A percentile compares a stretch with the other conserved stretches of the same genome.
These are phyloP conservation scores for Gracilaria domingensis DNA, from an alignment of 23 red algal genomes.

Conservation along the genomic window DNA sequence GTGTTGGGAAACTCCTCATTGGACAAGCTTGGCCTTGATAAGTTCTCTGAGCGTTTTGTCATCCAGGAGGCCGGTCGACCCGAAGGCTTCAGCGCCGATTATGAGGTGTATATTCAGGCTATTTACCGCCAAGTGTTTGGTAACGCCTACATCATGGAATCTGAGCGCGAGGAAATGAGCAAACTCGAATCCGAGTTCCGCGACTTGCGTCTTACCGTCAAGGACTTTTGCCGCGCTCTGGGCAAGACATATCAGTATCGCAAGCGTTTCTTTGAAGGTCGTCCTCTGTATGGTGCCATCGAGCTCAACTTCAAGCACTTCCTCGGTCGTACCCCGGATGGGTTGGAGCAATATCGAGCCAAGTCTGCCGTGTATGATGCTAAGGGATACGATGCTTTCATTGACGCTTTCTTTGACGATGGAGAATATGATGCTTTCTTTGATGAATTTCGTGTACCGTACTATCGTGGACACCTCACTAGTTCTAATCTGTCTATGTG, in stretches of 20 bases:
- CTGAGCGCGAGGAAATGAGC: conserved; percentile 82
- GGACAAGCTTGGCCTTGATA: conserved; percentile 82
- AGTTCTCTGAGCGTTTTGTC: conserved; percentile 75
- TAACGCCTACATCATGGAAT: conserved; percentile 96
- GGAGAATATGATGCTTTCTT: conserved; percentile 86
- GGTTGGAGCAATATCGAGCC: conserved; percentile 78
- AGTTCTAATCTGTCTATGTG: conserved; percentile 84
- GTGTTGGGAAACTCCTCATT: conserved; percentile 72
- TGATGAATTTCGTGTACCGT: conserved; percentile 84
- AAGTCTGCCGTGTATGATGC: conserved; percentile 90
- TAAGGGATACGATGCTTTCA: conserved; percentile 83
- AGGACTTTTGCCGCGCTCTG: conserved; percentile 88
- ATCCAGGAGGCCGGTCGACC: conserved; percentile 59
- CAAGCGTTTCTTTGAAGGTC: conserved; percentile 86
- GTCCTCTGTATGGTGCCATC: conserved; percentile 92
- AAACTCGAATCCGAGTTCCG: conserved; percentile 89
- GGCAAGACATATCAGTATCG: conserved; percentile 87
- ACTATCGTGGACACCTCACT: conserved; percentile 79
- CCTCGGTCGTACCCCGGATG: conserved; percentile 90
- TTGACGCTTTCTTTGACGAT: conserved; percentile 94
- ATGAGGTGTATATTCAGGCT: conserved; percentile 81
- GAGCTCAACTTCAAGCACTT: conserved; percentile 93
- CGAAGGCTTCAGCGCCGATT: conserved; percentile 74
- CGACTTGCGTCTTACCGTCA: conserved; percentile 74
- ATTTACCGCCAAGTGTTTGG: conserved; percentile 87